Conservation (phyloP, 2,329 filamentous ascomycete species). For the Eurotiales sp. region DNA sequence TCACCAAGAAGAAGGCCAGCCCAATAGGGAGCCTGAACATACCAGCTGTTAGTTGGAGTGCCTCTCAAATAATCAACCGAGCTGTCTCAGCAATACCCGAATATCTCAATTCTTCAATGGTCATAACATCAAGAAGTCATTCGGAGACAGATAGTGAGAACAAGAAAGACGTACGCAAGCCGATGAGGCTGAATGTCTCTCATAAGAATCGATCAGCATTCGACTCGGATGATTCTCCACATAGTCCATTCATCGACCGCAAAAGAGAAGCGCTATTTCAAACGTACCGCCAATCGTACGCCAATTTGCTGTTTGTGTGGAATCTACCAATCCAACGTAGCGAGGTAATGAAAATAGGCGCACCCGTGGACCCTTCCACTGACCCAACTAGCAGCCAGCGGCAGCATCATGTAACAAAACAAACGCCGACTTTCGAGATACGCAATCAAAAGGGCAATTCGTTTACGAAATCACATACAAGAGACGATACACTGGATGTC, state of each 20-base stretch:
- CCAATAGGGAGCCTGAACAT: conserved; percentile 34
- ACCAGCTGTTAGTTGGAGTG: conserved; percentile 27
- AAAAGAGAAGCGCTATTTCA: conserved; percentile 46
- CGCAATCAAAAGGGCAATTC: conserved; percentile 15
- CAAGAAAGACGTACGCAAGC: conserved; percentile 25
- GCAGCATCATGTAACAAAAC: conserved; percentile 18
- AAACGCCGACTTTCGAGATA: conserved; percentile 21
- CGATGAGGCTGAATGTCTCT: conserved; percentile 43
- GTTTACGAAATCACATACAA: conserved; percentile 4
- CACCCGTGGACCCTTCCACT: conserved; percentile 35
- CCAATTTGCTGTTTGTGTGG: conserved; percentile 58
- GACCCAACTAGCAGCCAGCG: conserved; percentile 21
- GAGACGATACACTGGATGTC: conserved; percentile 34
- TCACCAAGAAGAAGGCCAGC: conserved; percentile 34
- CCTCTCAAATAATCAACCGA: conserved; percentile 21
- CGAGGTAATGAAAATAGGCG: conserved; percentile 57
- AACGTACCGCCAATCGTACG: conserved; percentile 56
- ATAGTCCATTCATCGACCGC: conserved; percentile 48
- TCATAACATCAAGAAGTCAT: conserved; percentile 27
- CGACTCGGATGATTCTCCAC: conserved; percentile 47
- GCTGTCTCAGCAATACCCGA: conserved; percentile 26
- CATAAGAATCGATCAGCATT: conserved; percentile 57
- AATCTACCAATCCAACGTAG: conserved; percentile 51
- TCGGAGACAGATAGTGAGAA: conserved; percentile 39
- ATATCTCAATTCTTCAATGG: conserved; percentile 27